Evolutionary conservation across 352 stramenopile genomes (phyloP), one percentile per base, ranked within the genome.

Genomic region (Phytophthora lateralis): DNA sequence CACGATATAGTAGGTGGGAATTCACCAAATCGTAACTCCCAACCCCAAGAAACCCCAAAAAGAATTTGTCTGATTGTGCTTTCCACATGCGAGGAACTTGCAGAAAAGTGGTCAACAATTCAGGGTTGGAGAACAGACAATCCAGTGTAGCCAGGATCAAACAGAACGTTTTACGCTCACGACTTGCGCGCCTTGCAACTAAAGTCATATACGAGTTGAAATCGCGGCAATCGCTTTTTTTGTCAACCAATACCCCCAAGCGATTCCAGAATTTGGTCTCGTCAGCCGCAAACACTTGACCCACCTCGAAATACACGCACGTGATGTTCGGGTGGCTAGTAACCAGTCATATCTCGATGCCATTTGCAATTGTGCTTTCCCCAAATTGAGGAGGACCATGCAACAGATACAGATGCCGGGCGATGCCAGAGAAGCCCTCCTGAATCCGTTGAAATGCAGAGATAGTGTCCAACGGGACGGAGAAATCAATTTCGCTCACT

Each of bases 381-480:
- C 55, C 62, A 53, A 71, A 71, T 9, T 66, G 56, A 41, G 48
- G 62, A 21, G 62, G 62, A 2, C 60, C 66, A 32, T 63, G 63
- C n/a, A 74, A 24, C n/a, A 66, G 9, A 34, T 20, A 63, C 38
- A 65, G 58, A 18, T 10, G 39, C 2, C 8, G 10, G 1, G 12
- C 35, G 38, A 14, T 44, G 8, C 34, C 27, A 30, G 49, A 56
- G 11, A 58, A 58, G 0, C 50, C 50, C 10, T 30, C 24, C 20
- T 58, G 10, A 30, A 58, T 58, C 30, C 37, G 3, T 11, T n/a
- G 15, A 47, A 48, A 57, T 2, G 50, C 37, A 17, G 32, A 2
- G 32, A 38, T 32, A 10, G 27, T 32, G 27, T 32, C 27, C 27
- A 32, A 32, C 11, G 27, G 32, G 32, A 38, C 32, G 32, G 32